phyloP scores from a whole-genome alignment of 2,329 filamentous ascomycete species.

The Colletotrichum horii region DNA sequence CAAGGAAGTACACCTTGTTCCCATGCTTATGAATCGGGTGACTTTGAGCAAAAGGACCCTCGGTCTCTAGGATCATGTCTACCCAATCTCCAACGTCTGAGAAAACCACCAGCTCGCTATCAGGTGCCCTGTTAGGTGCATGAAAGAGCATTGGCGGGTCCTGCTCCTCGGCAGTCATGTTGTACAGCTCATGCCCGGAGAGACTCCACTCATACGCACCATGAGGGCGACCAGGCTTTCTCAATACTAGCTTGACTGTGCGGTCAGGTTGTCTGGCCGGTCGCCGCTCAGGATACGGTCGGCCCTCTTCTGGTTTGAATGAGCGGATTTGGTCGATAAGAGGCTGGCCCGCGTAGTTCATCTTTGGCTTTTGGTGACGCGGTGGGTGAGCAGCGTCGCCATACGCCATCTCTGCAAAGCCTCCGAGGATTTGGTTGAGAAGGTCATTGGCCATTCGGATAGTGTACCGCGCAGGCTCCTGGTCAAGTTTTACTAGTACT shows the following conservation, averaged over 20 bases:
- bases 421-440: not conserved
- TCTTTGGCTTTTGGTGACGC: not conserved
- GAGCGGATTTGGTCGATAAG: not conserved
- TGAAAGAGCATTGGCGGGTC: not conserved
- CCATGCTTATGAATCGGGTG: not conserved
- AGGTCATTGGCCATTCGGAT: conserved; percentile 29
- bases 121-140: not conserved
- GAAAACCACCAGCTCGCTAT: not conserved
- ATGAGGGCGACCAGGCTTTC: not conserved
- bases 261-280: not conserved
- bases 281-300: not conserved
- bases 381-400: not conserved
- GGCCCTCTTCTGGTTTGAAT: not conserved
- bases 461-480: conserved; percentile 38
- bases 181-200: not conserved
- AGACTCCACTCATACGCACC: conserved; percentile 2
- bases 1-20: not conserved
- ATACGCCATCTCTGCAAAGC: not conserved
- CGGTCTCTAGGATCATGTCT: not conserved
- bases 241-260: not conserved
- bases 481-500: conserved; percentile 44
- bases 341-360: not conserved
- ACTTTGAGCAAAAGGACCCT: not conserved
- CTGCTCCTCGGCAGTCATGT: not conserved
- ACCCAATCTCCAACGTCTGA: not conserved